phyloP scores from a whole-genome alignment of 768 basidiomycete species.

The Amanita rimosa region DNA sequence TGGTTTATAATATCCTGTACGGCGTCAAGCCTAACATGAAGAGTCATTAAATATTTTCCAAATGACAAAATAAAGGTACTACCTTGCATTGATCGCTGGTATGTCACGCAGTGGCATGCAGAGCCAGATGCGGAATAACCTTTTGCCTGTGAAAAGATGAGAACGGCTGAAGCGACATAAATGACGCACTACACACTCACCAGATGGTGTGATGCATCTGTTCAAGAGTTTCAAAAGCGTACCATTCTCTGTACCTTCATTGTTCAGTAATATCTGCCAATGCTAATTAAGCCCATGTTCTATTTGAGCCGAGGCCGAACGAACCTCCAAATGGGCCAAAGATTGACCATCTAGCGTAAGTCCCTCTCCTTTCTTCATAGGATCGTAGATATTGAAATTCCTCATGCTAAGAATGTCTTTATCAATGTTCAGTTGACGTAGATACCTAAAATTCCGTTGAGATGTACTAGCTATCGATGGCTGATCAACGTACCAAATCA shows the following conservation, averaged over 20 bases:
- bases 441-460: constrained; percentile 39
- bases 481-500: constrained; percentile 63
- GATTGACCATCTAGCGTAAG: constrained; percentile 91
- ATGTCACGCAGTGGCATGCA: constrained; percentile 83
- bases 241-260: constrained; percentile 88
- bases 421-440: constrained; percentile 90
- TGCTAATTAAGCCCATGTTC: neutral
- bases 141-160: constrained; percentile 49
- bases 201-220: constrained; percentile 86
- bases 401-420: constrained; percentile 91
- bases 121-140: constrained; percentile 94
- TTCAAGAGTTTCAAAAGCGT: constrained; percentile 74
- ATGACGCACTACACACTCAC: constrained; percentile 26
- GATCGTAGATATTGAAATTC: constrained; percentile 97
- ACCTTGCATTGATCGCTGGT: constrained; percentile 84
- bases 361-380: constrained; percentile 82
- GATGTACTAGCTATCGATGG: constrained; percentile 13
- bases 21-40: constrained; percentile 69
- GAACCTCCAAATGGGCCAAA: constrained; percentile 86
- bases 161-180: neutral
- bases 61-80: neutral
- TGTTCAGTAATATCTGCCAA: constrained; percentile 72
- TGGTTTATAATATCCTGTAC: constrained; percentile 85
- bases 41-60: neutral
- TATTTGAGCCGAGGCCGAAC: neutral